These are phyloP conservation scores for Zea luxurians DNA, from an alignment of 176 grass and related monocot genomes.

Conservation along the genomic window DNA sequence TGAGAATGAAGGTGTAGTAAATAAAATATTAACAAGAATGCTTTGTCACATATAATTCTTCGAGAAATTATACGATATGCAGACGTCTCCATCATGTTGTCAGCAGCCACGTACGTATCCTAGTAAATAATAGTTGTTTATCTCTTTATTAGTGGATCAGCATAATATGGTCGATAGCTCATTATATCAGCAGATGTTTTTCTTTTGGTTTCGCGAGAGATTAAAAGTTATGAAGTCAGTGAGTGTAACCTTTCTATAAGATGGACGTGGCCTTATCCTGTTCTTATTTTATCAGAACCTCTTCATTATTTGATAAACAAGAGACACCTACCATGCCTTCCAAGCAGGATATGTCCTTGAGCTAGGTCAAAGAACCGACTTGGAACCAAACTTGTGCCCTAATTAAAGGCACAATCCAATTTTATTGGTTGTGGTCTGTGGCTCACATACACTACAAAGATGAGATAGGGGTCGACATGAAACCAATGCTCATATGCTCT, in stretches of 20 bases:
- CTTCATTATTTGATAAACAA: conserved; percentile 3
- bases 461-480: no score
- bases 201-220: neutral
- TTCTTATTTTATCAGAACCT: neutral
- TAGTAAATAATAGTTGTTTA: neutral
- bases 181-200: neutral
- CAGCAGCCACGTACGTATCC: neutral
- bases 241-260: neutral
- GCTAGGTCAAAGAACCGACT: no score
- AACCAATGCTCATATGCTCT: no score
- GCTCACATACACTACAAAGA: no score
- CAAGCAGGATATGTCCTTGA: no score
- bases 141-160: neutral
- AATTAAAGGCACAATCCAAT: no score
- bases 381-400: no score
- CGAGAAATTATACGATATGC: neutral
- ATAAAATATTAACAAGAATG: neutral
- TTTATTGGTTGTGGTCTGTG: no score
- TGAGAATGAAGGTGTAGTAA: neutral
- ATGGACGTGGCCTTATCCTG: neutral
- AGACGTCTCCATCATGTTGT: neutral
- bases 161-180: neutral
- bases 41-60: neutral
- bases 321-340: neutral
- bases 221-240: neutral